These are phyloP conservation scores for Anthostomella pinea DNA, from an alignment of 2,329 filamentous ascomycete genomes.

Conservation along the genomic window DNA sequence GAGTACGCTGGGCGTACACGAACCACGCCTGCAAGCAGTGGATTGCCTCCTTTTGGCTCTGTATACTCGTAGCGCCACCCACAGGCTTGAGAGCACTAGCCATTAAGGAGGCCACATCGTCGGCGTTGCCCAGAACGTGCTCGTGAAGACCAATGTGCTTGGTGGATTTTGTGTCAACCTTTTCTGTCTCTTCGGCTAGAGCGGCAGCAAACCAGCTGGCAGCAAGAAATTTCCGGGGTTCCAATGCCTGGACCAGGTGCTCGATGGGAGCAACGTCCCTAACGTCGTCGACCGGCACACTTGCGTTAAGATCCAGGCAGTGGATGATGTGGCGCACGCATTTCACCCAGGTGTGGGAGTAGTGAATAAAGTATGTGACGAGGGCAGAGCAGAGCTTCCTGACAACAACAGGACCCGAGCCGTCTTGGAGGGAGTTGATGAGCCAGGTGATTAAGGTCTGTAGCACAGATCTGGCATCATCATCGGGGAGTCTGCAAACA, in stretches of 20 bases:
- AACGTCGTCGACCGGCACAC: slow-evolving; percentile 47
- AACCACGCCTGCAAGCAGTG: slow-evolving; percentile 70
- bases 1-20: slow-evolving; percentile 65
- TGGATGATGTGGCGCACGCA: slow-evolving; percentile 63
- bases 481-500: slow-evolving; percentile 51
- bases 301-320: slow-evolving; percentile 50
- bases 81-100: slow-evolving; percentile 35
- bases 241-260: slow-evolving; percentile 44
- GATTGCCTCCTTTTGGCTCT: slow-evolving; percentile 53
- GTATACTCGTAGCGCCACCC: slow-evolving; percentile 21
- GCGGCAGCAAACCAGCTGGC: slow-evolving; percentile 63
- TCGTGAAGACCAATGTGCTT: slow-evolving; percentile 49
- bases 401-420: slow-evolving; percentile 58
- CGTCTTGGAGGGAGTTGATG: slow-evolving; percentile 49
- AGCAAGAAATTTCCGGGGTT: slow-evolving; percentile 50
- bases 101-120: slow-evolving; percentile 49
- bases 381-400: slow-evolving; percentile 77
- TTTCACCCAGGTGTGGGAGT: slow-evolving; percentile 63
- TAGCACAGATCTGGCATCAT: slow-evolving; percentile 58
- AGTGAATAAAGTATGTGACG: slow-evolving; percentile 71
- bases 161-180: slow-evolving; percentile 60
- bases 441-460: slow-evolving; percentile 62
- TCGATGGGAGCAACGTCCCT: slow-evolving; percentile 41
- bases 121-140: slow-evolving; percentile 48
- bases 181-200: slow-evolving; percentile 65